Evolutionary conservation across 352 stramenopile species (phyloP).

Genomic region (Phytophthora cryptogea): DNA sequence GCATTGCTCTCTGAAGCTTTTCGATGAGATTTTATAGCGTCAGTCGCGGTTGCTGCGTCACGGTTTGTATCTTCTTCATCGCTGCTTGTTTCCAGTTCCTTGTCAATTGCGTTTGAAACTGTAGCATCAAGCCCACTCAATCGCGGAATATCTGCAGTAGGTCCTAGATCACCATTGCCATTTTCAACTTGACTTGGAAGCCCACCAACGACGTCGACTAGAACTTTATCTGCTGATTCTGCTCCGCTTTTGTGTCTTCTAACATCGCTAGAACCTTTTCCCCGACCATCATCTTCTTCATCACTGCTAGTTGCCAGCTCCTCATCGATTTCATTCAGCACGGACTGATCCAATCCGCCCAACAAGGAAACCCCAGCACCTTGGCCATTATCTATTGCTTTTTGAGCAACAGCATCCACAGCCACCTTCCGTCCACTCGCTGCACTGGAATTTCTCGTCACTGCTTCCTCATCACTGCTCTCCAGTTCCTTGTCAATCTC

Average conservation of each 20-base stretch:
- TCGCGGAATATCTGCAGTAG: not conserved
- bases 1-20: not conserved
- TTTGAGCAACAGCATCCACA: not conserved
- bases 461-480: constrained; percentile 26
- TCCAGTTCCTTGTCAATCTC: constrained; percentile 37
- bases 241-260: not conserved
- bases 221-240: not conserved
- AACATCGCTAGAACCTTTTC: not conserved
- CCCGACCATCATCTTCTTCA: not conserved
- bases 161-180: not conserved
- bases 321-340: constrained; percentile 30
- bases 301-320: constrained; percentile 25
- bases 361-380: not conserved
- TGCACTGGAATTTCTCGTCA: not conserved
- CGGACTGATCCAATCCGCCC: constrained; percentile 2
- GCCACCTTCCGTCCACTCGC: not conserved
- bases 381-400: not conserved
- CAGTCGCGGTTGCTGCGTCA: not conserved
- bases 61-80: constrained; percentile 29
- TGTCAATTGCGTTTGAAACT: constrained; percentile 35
- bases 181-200: not conserved
- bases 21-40: not conserved
- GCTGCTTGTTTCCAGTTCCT: constrained; percentile 35
- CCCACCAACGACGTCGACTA: not conserved
- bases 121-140: constrained; percentile 6